Percentiles rank a stretch among this genome's conserved stretches.
Evolutionary conservation across 192 early-diverging fungal genomes (phyloP).

Genomic region (Linderina pennispora): DNA sequence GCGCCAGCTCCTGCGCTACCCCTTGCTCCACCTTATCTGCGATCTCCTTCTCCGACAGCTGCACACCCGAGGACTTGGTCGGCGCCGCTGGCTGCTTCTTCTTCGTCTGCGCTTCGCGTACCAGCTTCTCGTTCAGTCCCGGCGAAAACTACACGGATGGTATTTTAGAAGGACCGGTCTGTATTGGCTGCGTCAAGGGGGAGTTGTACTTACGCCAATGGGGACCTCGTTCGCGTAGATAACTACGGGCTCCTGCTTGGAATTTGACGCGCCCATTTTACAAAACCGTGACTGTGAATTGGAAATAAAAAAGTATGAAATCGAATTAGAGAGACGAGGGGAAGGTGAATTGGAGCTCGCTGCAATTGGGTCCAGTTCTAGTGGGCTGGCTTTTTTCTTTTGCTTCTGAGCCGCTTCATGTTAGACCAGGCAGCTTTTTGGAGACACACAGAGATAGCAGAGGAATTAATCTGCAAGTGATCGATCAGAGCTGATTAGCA

Average conservation of each 20-base stretch:
- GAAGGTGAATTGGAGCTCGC: too few relatives aligned
- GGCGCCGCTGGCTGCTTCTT: constrained; percentile 4
- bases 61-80: neutral
- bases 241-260: constrained; percentile 38
- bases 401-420: too few relatives aligned
- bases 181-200: neutral
- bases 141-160: constrained; percentile 23
- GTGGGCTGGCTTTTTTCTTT: too few relatives aligned
- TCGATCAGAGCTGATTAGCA: too few relatives aligned
- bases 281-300: too few relatives aligned
- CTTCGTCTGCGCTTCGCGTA: too few relatives aligned
- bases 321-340: too few relatives aligned
- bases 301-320: too few relatives aligned
- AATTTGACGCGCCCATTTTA: constrained; percentile 44
- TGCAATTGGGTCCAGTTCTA: too few relatives aligned
- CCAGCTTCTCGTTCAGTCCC: constrained; percentile 31
- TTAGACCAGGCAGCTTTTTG: too few relatives aligned
- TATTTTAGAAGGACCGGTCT: neutral
- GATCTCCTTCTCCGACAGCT: constrained; percentile 9
- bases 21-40: constrained; percentile 22
- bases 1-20: constrained; percentile 39
- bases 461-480: too few relatives aligned
- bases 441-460: too few relatives aligned
- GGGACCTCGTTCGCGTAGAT: constrained; percentile 34
- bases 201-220: constrained; percentile 31